A percentile compares a stretch with the other conserved stretches of the same genome.
These are phyloP conservation scores for Citrus trifoliata DNA, from an alignment of 345 rosid species.

Conservation along the genomic window DNA sequence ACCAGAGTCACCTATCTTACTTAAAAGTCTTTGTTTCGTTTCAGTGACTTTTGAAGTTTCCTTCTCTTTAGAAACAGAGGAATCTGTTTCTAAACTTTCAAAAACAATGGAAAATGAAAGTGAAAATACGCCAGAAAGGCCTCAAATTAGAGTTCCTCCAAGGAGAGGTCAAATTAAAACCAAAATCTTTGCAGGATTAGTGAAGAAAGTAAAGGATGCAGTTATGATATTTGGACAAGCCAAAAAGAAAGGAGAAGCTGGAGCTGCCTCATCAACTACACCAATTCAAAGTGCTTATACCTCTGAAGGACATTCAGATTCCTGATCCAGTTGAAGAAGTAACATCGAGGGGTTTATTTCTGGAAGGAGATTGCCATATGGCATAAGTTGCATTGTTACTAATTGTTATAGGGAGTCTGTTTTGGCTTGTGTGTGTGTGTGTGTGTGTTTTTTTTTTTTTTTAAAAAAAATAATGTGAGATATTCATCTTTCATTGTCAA, in stretches of 20 bases:
- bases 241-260: neutral
- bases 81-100: conserved; percentile 6
- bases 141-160: conserved; percentile 23
- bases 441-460: too few species aligned
- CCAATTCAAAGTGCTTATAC: neutral
- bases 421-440: too few species aligned
- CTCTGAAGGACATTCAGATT: conserved; percentile 11
- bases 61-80: neutral
- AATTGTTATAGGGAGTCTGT: too few species aligned
- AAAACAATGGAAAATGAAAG: conserved; percentile 2
- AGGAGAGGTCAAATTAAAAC: conserved; percentile 25
- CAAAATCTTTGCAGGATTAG: conserved; percentile 12
- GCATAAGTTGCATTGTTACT: too few species aligned
- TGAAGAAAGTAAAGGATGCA: neutral
- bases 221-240: neutral
- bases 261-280: neutral
- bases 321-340: neutral
- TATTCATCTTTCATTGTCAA: neutral
- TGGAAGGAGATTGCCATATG: too few species aligned
- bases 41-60: neutral
- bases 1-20: neutral
- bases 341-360: neutral
- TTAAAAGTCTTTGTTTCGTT: neutral
- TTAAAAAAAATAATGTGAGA: neutral
- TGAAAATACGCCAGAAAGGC: neutral